Conservation (phyloP, 2,329 filamentous ascomycete genomes). For the Grosmannia huntii region DNA sequence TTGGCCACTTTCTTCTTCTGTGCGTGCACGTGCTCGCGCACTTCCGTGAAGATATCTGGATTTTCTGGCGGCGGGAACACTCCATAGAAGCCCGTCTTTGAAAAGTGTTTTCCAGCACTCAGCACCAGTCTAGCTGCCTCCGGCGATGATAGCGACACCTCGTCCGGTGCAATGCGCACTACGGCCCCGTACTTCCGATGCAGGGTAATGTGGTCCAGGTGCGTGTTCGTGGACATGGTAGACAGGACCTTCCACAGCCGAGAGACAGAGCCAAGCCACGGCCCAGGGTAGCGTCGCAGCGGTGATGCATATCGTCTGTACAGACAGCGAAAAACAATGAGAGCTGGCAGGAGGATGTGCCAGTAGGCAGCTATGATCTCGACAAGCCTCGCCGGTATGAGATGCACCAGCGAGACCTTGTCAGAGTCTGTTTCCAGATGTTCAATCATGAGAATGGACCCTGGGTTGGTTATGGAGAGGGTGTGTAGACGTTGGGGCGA, state of each 20-base stretch:
- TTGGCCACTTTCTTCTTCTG: conserved; percentile 41
- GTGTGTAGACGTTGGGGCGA: not conserved
- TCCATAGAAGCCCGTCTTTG: conserved; percentile 39
- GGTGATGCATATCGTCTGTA: conserved; percentile 22
- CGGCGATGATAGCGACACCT: conserved; percentile 33
- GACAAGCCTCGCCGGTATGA: conserved; percentile 12
- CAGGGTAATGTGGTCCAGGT: conserved; percentile 29
- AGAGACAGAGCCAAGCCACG: conserved; percentile 20
- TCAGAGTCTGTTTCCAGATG: conserved; percentile 12
- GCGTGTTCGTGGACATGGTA: conserved; percentile 24
- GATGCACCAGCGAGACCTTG: conserved; percentile 14
- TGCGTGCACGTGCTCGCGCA: conserved; percentile 39
- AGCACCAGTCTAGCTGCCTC: conserved; percentile 31
- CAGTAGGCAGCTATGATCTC: conserved; percentile 17
- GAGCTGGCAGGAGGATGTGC: conserved; percentile 15
- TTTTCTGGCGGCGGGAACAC: conserved; percentile 44
- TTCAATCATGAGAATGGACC: no score
- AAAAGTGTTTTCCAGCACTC: conserved; percentile 36
- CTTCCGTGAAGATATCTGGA: conserved; percentile 46
- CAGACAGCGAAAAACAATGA: conserved; percentile 16
- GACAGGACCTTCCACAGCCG: conserved; percentile 30
- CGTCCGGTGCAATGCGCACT: conserved; percentile 35
- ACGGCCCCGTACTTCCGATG: conserved; percentile 33
- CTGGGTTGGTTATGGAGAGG: not conserved
- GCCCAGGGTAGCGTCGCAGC: conserved; percentile 22